Percentiles rank a stretch among this genome's conserved stretches.
These are phyloP conservation scores for Corrigiola litoralis DNA, from an alignment of 179 eudicot species.

Conservation along the genomic window DNA sequence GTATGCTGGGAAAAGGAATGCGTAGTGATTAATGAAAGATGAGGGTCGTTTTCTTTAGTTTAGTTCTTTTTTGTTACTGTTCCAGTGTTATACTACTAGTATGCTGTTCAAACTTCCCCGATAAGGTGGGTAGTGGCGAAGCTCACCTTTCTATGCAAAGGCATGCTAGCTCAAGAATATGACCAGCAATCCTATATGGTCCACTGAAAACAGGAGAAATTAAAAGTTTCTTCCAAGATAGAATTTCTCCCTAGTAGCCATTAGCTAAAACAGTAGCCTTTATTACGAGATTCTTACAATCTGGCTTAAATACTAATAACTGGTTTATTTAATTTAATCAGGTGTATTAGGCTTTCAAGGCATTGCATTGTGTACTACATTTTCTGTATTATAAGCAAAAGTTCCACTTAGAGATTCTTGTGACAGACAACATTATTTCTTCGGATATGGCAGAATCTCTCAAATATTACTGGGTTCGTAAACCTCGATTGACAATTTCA, in stretches of 20 bases:
- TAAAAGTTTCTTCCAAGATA: not conserved
- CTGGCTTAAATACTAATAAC: constrained; percentile 15
- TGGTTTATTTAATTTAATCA: constrained; percentile 1
- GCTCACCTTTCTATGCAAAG: constrained; percentile 63
- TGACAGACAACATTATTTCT: constrained; percentile 29
- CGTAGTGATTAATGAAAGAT: constrained; percentile 13
- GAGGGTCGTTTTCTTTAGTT: not conserved
- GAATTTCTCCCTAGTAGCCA: not conserved
- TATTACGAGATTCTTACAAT: constrained; percentile 16
- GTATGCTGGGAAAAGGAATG: constrained; percentile 39
- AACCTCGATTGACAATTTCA: no score
- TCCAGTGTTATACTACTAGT: not conserved
- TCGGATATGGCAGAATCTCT: constrained; percentile 30
- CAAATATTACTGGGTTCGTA: no score
- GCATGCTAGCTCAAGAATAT: constrained; percentile 47
- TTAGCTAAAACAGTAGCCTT: constrained; percentile 7
- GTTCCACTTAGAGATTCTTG: constrained; percentile 21
- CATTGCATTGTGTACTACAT: constrained; percentile 4
- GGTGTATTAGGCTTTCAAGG: constrained; percentile 22
- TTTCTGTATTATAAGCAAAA: constrained; percentile 14
- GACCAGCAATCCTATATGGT: constrained; percentile 39
- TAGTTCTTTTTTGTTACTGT: not conserved
- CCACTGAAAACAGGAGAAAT: constrained; percentile 14
- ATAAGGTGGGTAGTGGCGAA: constrained; percentile 31
- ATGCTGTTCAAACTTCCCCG: constrained; percentile 15